phyloP scores from a whole-genome alignment of 163 green algal species.

The Chloroidium sp. region DNA sequence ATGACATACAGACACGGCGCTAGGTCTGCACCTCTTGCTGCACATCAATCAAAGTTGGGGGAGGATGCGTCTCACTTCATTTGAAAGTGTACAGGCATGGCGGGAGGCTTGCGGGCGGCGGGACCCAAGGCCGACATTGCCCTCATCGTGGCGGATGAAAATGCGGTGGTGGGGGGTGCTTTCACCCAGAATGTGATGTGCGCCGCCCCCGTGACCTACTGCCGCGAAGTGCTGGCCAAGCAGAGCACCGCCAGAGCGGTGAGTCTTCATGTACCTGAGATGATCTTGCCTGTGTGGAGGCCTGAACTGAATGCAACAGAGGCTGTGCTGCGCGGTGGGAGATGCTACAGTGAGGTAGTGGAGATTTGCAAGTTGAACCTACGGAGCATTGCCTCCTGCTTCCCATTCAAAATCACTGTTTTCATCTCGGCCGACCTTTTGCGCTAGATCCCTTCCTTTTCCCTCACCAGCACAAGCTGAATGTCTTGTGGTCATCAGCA shows the following conservation, averaged over 20 bases:
- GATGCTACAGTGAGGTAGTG: not conserved
- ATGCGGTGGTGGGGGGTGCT: constrained; percentile 59
- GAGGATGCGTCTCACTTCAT: no score
- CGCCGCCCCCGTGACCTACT: constrained; percentile 88
- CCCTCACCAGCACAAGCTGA: no score
- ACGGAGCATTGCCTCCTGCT: no score
- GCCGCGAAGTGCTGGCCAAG: constrained; percentile 70
- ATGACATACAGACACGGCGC: no score
- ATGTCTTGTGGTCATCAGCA: no score
- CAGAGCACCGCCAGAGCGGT: constrained; percentile 60
- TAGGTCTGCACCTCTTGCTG: no score
- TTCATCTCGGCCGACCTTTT: no score
- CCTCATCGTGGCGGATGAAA: constrained; percentile 62
- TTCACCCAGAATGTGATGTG: constrained; percentile 98
- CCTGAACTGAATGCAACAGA: not conserved
- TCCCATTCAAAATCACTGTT: no score
- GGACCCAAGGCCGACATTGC: constrained; percentile 86
- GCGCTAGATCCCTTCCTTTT: no score
- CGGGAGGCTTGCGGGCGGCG: constrained; percentile 64
- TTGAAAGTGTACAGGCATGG: constrained; percentile 47
- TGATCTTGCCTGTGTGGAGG: not conserved
- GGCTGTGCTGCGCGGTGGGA: not conserved
- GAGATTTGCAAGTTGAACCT: no score
- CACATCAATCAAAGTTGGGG: no score
- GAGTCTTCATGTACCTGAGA: constrained; percentile 2